Conservation (phyloP, 2,329 filamentous ascomycete species). For the Phaeosphaeriaceae sp. region DNA sequence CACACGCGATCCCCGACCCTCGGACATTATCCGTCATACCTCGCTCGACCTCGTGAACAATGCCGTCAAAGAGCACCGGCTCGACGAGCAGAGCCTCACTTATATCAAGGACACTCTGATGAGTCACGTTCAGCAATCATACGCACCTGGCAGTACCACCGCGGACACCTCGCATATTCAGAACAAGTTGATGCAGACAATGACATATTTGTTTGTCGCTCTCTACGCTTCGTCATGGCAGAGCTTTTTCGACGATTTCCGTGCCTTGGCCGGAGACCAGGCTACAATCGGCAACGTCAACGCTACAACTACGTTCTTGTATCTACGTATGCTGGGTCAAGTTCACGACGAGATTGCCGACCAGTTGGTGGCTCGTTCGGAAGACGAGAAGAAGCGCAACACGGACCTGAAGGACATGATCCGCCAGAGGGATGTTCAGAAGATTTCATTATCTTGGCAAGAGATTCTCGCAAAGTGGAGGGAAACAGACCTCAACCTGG, state of each 20-base stretch:
- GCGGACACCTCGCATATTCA: constrained; percentile 81
- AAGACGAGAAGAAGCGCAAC: constrained; percentile 82
- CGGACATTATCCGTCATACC: constrained; percentile 87
- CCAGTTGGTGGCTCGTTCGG: constrained; percentile 80
- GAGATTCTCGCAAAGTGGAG: constrained; percentile 84
- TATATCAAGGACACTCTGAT: constrained; percentile 84
- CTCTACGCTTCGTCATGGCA: constrained; percentile 89
- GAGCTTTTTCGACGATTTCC: constrained; percentile 88
- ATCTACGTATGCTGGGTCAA: constrained; percentile 85
- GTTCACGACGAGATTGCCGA: constrained; percentile 98
- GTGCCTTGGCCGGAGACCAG: constrained; percentile 74
- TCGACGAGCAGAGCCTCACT: constrained; percentile 75
- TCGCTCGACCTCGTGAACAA: constrained; percentile 93
- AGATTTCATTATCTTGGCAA: constrained; percentile 89
- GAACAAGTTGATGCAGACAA: constrained; percentile 95
- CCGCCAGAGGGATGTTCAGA: constrained; percentile 84
- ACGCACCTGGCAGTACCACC: constrained; percentile 66
- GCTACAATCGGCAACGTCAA: constrained; percentile 69
- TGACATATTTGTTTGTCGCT: constrained; percentile 91
- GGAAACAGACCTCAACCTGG: constrained; percentile 70
- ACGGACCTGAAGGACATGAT: constrained; percentile 91
- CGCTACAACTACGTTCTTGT: constrained; percentile 78
- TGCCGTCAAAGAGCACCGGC: constrained; percentile 79
- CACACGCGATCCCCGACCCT: constrained; percentile 75
- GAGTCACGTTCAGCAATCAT: constrained; percentile 79